These are phyloP conservation scores for Cornus florida DNA, from an alignment of 148 eudicot genomes.

Conservation along the genomic window DNA sequence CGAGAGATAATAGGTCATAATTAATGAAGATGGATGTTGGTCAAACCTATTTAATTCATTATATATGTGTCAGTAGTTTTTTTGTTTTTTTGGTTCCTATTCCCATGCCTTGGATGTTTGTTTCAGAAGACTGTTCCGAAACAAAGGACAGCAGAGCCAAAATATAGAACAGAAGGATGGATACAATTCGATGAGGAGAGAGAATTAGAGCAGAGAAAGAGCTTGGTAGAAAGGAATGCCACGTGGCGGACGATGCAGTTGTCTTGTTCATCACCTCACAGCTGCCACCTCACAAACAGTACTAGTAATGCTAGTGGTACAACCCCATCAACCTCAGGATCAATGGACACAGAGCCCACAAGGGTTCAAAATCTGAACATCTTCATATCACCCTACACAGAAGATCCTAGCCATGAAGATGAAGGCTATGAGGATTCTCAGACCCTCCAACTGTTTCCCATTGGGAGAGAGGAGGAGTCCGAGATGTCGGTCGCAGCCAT, in stretches of 20 bases:
- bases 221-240: conserved; percentile 48
- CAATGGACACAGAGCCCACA: neutral
- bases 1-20: no score
- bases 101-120: neutral
- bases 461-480: neutral
- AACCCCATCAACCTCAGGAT: neutral
- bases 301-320: neutral
- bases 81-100: no score
- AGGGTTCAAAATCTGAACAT: conserved; percentile 10
- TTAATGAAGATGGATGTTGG: no score
- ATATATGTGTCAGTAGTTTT: no score
- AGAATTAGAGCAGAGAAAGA: conserved; percentile 19
- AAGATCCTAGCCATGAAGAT: neutral
- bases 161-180: conserved; percentile 23
- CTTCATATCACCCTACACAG: neutral
- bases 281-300: conserved; percentile 6
- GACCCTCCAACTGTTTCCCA: conserved; percentile 19
- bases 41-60: no score
- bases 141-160: conserved; percentile 25
- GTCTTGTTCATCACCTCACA: conserved; percentile 13
- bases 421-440: neutral
- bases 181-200: conserved; percentile 25
- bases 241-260: conserved; percentile 47
- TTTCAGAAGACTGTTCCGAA: conserved; percentile 38
- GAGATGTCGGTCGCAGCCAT: neutral